Evolutionary conservation across 2,329 filamentous ascomycete genomes (phyloP).

Genomic region (Coleophoma crateriformis): DNA sequence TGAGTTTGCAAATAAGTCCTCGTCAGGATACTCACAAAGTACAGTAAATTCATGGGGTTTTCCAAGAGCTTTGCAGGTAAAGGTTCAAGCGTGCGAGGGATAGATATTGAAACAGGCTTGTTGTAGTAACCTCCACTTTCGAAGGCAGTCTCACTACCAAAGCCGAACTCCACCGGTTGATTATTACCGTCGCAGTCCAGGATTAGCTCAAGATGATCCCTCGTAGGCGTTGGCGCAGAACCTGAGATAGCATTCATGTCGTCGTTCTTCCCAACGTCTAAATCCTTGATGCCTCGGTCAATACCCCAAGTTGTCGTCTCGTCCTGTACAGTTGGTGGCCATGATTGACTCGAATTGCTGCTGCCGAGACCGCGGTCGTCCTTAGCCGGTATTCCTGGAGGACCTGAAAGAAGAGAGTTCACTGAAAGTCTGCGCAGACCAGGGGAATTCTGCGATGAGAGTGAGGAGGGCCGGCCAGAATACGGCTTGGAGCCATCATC

Average conservation of each 20-base stretch:
- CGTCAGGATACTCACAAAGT: constrained; percentile 35
- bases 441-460: constrained; percentile 27
- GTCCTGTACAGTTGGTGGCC: constrained; percentile 14
- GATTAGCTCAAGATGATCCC: constrained; percentile 14
- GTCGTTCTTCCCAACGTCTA: constrained; percentile 66
- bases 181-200: constrained; percentile 30
- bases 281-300: constrained; percentile 64
- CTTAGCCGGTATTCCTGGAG: constrained; percentile 29
- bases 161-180: constrained; percentile 38
- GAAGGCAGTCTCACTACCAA: constrained; percentile 45
- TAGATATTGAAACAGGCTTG: constrained; percentile 57
- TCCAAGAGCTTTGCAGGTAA: constrained; percentile 49
- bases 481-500: constrained; percentile 35
- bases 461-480: constrained; percentile 17
- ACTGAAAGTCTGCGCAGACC: constrained; percentile 55
- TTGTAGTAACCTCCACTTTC: constrained; percentile 64
- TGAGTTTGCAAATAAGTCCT: constrained; percentile 4
- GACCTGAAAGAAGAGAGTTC: constrained; percentile 55
- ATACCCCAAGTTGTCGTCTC: constrained; percentile 57
- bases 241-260: constrained; percentile 60
- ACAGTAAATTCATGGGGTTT: constrained; percentile 76
- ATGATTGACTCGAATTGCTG: constrained; percentile 11
- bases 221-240: constrained; percentile 28
- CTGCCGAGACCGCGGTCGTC: constrained; percentile 10
- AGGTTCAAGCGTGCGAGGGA: constrained; percentile 41